Evolutionary conservation across 352 stramenopile species (phyloP).

Genomic region (Pythium graminicola): DNA sequence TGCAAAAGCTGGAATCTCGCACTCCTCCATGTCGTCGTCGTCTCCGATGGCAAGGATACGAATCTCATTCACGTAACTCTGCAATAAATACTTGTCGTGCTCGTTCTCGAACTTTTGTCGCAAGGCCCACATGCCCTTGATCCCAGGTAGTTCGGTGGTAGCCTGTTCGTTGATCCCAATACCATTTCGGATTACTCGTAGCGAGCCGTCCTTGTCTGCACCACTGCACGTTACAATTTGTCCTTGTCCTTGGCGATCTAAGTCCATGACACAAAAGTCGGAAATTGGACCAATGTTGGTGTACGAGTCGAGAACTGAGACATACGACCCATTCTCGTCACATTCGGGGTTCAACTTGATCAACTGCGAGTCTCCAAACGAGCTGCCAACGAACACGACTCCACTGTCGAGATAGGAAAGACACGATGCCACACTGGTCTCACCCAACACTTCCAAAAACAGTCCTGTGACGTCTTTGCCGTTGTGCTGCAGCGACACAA

Average conservation of each 20-base stretch:
- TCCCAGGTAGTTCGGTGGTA: constrained; percentile 92
- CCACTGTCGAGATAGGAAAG: constrained; percentile 94
- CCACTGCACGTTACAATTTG: constrained; percentile 97
- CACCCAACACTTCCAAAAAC: constrained; percentile 92
- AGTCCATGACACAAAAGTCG: constrained; percentile 97
- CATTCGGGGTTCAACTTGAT: constrained; percentile 87
- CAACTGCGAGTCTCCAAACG: constrained; percentile 93
- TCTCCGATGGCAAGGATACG: constrained; percentile 91
- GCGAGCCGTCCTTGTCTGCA: constrained; percentile 91
- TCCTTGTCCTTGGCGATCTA: constrained; percentile 90
- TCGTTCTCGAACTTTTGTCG: constrained; percentile 76
- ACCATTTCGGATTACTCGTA: constrained; percentile 98
- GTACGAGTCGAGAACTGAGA: constrained; percentile 96
- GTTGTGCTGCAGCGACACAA: constrained; percentile 80
- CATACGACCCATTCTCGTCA: constrained; percentile 79
- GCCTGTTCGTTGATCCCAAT: constrained; percentile 97
- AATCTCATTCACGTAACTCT: constrained; percentile 95
- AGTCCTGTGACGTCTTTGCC: constrained; percentile 70
- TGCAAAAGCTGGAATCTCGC: constrained; percentile 79
- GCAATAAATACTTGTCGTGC: constrained; percentile 94
- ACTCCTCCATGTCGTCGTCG: constrained; percentile 90
- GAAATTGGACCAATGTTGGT: constrained; percentile 97
- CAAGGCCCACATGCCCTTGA: constrained; percentile 97
- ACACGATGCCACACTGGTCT: constrained; percentile 86
- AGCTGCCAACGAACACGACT: constrained; percentile 93